phyloP scores from a whole-genome alignment of 169 alveolate species.

The Ichthyophthirius multifiliis region DNA sequence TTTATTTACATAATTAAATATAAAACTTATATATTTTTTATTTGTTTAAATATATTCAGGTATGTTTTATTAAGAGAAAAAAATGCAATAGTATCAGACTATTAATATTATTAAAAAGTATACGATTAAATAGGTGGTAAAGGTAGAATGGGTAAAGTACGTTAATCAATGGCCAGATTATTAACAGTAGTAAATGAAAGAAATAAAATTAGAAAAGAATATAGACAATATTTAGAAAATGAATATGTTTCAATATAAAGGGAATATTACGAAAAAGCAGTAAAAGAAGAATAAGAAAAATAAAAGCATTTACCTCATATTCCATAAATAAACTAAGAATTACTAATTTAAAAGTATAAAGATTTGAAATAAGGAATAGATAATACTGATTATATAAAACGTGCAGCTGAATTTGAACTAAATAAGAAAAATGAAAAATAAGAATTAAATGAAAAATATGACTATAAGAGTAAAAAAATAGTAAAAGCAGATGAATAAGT shows the following conservation, averaged over 20 bases:
- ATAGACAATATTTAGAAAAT: constrained; percentile 58
- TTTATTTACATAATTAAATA: background rate
- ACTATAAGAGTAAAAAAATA: constrained; percentile 15
- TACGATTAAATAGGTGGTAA: constrained; percentile 31
- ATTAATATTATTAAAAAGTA: constrained; percentile 29
- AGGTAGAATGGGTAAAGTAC: constrained; percentile 45
- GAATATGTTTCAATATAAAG: constrained; percentile 52
- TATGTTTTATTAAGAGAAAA: constrained; percentile 61
- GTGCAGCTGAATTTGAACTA: constrained; percentile 7
- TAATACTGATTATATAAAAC: constrained; percentile 27
- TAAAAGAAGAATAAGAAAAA: constrained; percentile 11
- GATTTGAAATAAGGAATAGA: constrained; percentile 35
- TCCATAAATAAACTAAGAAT: constrained; percentile 21
- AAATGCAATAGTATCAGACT: constrained; percentile 56
- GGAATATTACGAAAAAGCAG: constrained; percentile 26
- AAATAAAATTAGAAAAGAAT: constrained; percentile 49
- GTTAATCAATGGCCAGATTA: constrained; percentile 62
- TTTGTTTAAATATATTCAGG: background rate
- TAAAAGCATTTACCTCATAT: constrained; percentile 22
- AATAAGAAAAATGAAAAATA: constrained; percentile 9
- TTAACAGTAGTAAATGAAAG: constrained; percentile 69
- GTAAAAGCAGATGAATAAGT: constrained; percentile 1
- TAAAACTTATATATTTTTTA: background rate
- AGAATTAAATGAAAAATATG: constrained; percentile 27
- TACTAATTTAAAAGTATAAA: constrained; percentile 28